Conservation (phyloP, 208 protist genomes). For the Leishmania amazonensis region DNA sequence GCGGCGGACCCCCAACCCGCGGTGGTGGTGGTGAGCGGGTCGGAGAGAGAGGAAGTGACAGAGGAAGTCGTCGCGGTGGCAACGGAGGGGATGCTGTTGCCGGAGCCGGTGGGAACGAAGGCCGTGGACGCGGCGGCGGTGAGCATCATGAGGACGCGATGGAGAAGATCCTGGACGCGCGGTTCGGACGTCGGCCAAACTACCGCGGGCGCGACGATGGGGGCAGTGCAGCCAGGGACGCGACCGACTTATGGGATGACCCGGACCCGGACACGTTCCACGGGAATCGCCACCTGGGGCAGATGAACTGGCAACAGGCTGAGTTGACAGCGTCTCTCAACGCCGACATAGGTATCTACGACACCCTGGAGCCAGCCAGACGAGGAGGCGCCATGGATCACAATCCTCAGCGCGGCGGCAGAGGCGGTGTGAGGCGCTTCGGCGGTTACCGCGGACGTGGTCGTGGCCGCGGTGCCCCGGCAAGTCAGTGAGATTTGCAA, state of each 20-base stretch:
- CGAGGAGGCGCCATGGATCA: constrained; percentile 19
- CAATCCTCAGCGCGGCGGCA: constrained; percentile 21
- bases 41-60: constrained; percentile 1
- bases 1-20: constrained; percentile 22
- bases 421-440: constrained; percentile 12
- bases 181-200: constrained; percentile 43
- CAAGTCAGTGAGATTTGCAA: constrained; percentile 1
- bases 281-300: constrained; percentile 56
- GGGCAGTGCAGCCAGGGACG: constrained; percentile 10
- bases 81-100: constrained; percentile 6
- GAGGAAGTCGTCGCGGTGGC: constrained; percentile 8
- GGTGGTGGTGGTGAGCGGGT: constrained; percentile 17
- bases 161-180: constrained; percentile 35
- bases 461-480: constrained; percentile 12
- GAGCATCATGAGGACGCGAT: constrained; percentile 24
- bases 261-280: constrained; percentile 74
- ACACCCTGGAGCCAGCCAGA: constrained; percentile 15
- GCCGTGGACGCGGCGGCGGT: neutral
- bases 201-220: constrained; percentile 23
- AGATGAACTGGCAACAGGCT: constrained; percentile 81
- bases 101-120: neutral
- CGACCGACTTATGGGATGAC: constrained; percentile 78
- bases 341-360: constrained; percentile 22
- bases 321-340: constrained; percentile 38
- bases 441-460: constrained; percentile 13